Evolutionary conservation across 306 rosid genomes (phyloP), one percentile per base, ranked within the genome.

Genomic region (Casuarina glauca): DNA sequence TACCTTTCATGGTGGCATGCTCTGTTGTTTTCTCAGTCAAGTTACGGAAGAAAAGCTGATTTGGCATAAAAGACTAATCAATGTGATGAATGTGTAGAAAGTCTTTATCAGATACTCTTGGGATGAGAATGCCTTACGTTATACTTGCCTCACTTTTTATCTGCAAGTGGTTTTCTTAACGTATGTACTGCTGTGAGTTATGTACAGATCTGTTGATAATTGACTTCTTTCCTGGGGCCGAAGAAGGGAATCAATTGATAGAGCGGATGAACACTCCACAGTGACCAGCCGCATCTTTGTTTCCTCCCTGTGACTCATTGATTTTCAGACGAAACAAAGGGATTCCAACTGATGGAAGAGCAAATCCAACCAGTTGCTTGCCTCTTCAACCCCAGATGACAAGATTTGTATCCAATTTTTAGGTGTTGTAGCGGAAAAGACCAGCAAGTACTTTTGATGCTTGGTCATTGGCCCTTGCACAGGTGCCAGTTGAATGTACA

Each of bases 221-320:
- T 72, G 79, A 77, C 76, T 78, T 74, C 82, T 79, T 79, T 82
- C 82, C 83, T 12, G 76, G 78, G 90, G 85, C 84, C 46, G 80
- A 86, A 83, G 85, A 78, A 76, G 82, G 66, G 78, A 74, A 70
- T 74, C 82, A 77, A 57, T 63, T 74, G 72, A 79, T 78, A 43
- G 54, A 68, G 54, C 71, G 69, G 78, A 75, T 53, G 79, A 74
- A 82, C 69, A 74, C 82, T 71, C 66, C 55, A 12, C 43, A 61
- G 69, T 38, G 80, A 80, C 69, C 71, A 74, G 78, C 72, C 41
- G 76, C 85, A 62, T 80, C 74, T 82, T 83, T 26, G 32, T 26
- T 84, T 79, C 51, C 70, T 73, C 82, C 80, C 72, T 78, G 85
- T 92, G 83, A 79, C 77, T 70, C 72, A 54, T 77, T 77, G 72